Base-by-base conservation (phyloP, 169 alveolate species). In the Plasmodium reichenowi region DNA sequence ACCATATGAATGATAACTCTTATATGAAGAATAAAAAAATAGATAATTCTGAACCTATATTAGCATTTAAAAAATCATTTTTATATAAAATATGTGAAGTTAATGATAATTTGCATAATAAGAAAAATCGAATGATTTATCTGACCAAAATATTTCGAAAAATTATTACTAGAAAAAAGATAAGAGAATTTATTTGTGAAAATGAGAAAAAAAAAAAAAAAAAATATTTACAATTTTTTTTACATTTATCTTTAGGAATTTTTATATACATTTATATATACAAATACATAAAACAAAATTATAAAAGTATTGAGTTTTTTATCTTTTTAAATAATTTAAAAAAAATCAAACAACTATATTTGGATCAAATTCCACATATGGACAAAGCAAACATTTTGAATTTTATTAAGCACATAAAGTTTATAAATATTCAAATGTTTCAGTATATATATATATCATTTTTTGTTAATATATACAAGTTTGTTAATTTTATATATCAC, bases 141-240 rank as follows among this genome's bases (percentile, higher is more conserved):
- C 68, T 80, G 15, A 80, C 90, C 24, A 80, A 80, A 80, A 80
- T 80, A 9, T 80, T 80, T 72, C 80, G 90, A 9, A 80, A 80
- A 80, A 80, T 80, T 29, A 32, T 80, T 68, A 80, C 50, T 29
- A 80, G 83, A 59, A 68, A 66, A 56, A 43, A 68, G 70, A 68
- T 80, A 32, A 80, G 90, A 67, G 52, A 80, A 54, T 80, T 68
- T 47, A 80, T 80, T 56, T 80, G 90, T 72, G 90, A 80, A 68
- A 80, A 80, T 68, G 90, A 68, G 20, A 80, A 62, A 62, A 80
- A 15, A 47, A 58, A 17, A 56, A 80, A 80, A 38, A 80, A 68
- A 15, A 80, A 68, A 29, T 56, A 80, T 72, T 72, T 80, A 54
- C 58, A 72, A 68, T 80, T 68, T n/a, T 68, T 80, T 80, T 48